phyloP scores from a whole-genome alignment of 768 basidiomycete genomes.

The Trametes sanguinea region DNA sequence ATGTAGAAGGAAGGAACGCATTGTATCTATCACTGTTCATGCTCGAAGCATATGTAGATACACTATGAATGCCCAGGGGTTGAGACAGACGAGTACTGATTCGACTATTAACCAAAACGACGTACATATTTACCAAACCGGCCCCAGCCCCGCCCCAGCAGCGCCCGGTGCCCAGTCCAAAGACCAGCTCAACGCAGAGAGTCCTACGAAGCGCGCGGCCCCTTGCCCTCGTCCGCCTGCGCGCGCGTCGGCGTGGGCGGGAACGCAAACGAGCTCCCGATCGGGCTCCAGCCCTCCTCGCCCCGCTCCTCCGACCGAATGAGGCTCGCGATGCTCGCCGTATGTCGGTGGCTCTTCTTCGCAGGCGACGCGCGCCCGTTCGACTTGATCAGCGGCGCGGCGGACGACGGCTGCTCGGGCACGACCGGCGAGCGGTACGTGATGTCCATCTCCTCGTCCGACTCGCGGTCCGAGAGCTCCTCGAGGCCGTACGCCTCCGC shows the following conservation, averaged over 20 bases:
- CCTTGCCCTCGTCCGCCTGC: conserved; percentile 21
- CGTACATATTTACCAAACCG: conserved; percentile 1
- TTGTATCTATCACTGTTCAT: not conserved
- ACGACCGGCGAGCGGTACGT: conserved; percentile 66
- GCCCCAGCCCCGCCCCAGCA: not conserved
- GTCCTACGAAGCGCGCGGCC: conserved; percentile 9
- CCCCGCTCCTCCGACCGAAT: conserved; percentile 76
- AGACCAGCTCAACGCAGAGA: no score
- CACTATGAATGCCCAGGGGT: not conserved
- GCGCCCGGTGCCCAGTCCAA: no score
- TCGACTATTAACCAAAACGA: conserved; percentile 12
- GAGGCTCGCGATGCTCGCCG: conserved; percentile 81
- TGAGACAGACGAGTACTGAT: not conserved
- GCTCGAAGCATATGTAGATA: not conserved
- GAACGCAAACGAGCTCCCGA: conserved; percentile 56
- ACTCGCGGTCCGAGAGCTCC: conserved; percentile 43
- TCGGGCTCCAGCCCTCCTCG: conserved; percentile 85
- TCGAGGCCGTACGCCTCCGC: conserved; percentile 59
- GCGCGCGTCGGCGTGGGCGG: conserved; percentile 40
- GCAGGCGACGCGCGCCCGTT: conserved; percentile 28
- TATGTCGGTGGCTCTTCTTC: conserved; percentile 66
- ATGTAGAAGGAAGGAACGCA: not conserved
- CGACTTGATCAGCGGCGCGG: conserved; percentile 38
- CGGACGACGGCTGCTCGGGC: conserved; percentile 36
- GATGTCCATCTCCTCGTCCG: conserved; percentile 72